Conservation (phyloP, 352 stramenopile genomes). For the Pythium periplocum region DNA sequence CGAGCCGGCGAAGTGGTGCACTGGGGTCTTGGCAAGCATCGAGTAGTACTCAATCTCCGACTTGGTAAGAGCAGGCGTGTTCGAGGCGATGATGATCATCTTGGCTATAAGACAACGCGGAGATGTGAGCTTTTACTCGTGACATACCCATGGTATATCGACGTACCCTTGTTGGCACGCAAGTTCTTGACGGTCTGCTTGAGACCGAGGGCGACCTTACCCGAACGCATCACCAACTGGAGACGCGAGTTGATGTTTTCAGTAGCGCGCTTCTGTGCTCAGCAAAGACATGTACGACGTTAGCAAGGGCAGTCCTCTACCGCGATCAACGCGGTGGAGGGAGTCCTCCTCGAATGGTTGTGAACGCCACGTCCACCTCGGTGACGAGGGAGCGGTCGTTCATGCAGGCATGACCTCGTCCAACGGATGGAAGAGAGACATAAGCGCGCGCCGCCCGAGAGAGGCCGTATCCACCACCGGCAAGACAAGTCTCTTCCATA, state of each 20-base stretch:
- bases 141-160: neutral
- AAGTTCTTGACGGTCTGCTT: slow-evolving; percentile 98
- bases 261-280: slow-evolving; percentile 94
- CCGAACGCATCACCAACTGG: slow-evolving; percentile 99
- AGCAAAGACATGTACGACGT: slow-evolving; percentile 12
- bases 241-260: slow-evolving; percentile 99
- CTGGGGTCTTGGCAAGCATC: slow-evolving; percentile 98
- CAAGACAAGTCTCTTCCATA: slow-evolving; percentile 49
- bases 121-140: too few species aligned
- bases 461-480: slow-evolving; percentile 12
- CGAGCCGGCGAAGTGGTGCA: slow-evolving; percentile 98
- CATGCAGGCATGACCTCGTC: slow-evolving; percentile 39
- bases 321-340: neutral
- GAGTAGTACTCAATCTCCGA: slow-evolving; percentile 99
- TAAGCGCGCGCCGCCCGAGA: neutral
- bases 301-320: slow-evolving; percentile 1
- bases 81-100: slow-evolving; percentile 96
- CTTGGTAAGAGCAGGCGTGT: slow-evolving; percentile 98
- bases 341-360: slow-evolving; percentile 1
- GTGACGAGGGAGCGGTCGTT: neutral
- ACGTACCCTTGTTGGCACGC: slow-evolving; percentile 88
- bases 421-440: slow-evolving; percentile 45
- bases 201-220: slow-evolving; percentile 98
- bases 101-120: slow-evolving; percentile 66
- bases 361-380: slow-evolving; percentile 2